Conservation (phyloP, 352 stramenopile genomes). For the Phytopythium vexans region DNA sequence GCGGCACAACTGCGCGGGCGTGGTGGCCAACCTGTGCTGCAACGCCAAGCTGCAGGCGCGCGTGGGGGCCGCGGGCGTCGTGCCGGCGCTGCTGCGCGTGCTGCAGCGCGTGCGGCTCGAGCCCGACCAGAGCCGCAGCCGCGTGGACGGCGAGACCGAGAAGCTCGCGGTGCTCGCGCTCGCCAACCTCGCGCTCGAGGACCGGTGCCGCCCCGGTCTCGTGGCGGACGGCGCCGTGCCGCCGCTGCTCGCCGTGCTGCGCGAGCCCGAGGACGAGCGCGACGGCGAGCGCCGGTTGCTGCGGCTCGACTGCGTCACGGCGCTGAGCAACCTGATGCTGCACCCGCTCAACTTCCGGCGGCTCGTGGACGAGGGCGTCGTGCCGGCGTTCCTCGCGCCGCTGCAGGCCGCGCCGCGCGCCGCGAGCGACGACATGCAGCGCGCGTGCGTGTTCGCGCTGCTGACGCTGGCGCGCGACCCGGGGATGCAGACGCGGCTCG, state of each 20-base stretch:
- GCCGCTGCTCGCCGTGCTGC: slow-evolving; percentile 50
- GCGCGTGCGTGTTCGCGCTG: slow-evolving; percentile 78
- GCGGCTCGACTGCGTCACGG: slow-evolving; percentile 77
- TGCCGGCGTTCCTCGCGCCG: slow-evolving; percentile 59
- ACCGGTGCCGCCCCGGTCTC: slow-evolving; percentile 54
- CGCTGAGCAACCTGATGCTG: slow-evolving; percentile 80
- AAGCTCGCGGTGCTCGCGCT: slow-evolving; percentile 61
- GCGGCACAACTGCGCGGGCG: slow-evolving; percentile 62
- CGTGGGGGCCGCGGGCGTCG: slow-evolving; percentile 47
- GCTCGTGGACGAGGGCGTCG: slow-evolving; percentile 77
- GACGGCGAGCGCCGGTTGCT: slow-evolving; percentile 30
- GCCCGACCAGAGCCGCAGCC: neutral
- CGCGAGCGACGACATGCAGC: slow-evolving; percentile 54
- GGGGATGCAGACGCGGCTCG: slow-evolving; percentile 68
- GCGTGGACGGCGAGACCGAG: slow-evolving; percentile 54
- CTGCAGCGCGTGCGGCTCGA: slow-evolving; percentile 14
- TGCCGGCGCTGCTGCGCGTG: slow-evolving; percentile 49
- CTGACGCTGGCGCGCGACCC: slow-evolving; percentile 65
- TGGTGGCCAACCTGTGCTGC: slow-evolving; percentile 68
- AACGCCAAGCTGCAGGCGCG: slow-evolving; percentile 66
- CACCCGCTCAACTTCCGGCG: slow-evolving; percentile 74
- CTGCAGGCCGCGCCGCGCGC: slow-evolving; percentile 21
- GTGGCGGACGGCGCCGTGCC: slow-evolving; percentile 62
- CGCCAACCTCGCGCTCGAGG: slow-evolving; percentile 72
- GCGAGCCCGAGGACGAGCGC: slow-evolving; percentile 8